Conservation (phyloP, 768 basidiomycete species). For the Podaxis sp. region DNA sequence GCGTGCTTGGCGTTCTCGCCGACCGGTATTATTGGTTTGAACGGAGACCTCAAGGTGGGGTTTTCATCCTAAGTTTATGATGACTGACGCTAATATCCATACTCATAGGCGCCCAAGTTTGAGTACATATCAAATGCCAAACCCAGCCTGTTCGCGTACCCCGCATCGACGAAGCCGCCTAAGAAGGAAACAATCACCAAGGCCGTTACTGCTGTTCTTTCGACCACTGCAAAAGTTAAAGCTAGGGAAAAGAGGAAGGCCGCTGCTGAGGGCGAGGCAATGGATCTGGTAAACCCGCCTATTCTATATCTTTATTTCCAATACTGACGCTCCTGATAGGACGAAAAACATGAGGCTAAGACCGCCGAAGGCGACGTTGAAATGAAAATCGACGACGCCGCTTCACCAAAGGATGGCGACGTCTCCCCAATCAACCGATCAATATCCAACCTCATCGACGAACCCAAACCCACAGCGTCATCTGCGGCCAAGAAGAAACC, state of each 20-base stretch:
- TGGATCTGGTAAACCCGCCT: conserved; percentile 71
- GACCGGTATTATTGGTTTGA: conserved; percentile 91
- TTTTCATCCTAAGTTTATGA: background rate
- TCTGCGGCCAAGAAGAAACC: conserved; percentile 54
- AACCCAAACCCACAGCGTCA: conserved; percentile 35
- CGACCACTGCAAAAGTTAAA: conserved; percentile 96
- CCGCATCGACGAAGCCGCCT: conserved; percentile 79
- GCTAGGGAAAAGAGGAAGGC: conserved; percentile 93
- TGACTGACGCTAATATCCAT: background rate
- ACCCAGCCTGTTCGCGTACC: conserved; percentile 93
- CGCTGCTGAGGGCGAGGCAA: conserved; percentile 73
- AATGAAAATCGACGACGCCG: conserved; percentile 66
- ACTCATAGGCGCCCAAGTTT: conserved; percentile 83
- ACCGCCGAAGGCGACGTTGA: conserved; percentile 60
- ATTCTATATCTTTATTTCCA: conserved; percentile 43
- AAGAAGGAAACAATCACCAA: conserved; percentile 92
- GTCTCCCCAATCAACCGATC: conserved; percentile 58
- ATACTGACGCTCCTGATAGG: conserved; percentile 40
- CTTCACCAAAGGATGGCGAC: conserved; percentile 49
- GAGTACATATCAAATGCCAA: conserved; percentile 88
- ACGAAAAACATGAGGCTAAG: conserved; percentile 33
- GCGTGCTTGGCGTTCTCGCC: conserved; percentile 92
- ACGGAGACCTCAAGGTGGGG: conserved; percentile 77
- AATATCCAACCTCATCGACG: conserved; percentile 48
- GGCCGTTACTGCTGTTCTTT: conserved; percentile 92